phyloP scores from a whole-genome alignment of 257 asterid genomes.

The Solanum pennellii region DNA sequence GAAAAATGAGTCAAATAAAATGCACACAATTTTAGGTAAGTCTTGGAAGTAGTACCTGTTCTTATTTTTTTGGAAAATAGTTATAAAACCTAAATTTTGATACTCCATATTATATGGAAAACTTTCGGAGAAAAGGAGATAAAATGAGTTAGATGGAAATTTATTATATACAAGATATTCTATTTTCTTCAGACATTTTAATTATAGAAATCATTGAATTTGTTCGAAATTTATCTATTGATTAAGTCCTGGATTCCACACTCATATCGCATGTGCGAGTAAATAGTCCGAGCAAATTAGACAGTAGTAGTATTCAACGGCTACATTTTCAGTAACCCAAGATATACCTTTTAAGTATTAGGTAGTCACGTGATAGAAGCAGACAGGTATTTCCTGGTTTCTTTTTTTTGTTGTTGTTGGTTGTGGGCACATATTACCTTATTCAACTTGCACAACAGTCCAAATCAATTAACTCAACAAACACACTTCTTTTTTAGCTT shows the following conservation, averaged over 20 bases:
- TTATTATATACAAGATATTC: not conserved
- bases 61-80: not conserved
- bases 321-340: conserved; percentile 20
- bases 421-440: not conserved
- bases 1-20: not conserved
- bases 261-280: no score
- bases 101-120: no score
- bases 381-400: conserved; percentile 3
- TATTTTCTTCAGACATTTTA: not conserved
- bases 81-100: not conserved
- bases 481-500: not conserved
- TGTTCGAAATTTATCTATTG: not conserved
- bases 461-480: conserved; percentile 11
- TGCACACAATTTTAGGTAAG: not conserved
- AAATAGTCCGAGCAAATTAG: not conserved
- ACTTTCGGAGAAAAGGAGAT: not conserved
- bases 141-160: not conserved
- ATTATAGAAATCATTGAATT: not conserved
- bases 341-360: not conserved
- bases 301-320: conserved; percentile 11
- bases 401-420: conserved; percentile 8
- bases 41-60: not conserved
- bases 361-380: conserved; percentile 10
- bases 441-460: conserved; percentile 1
- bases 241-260: not conserved